A percentile compares a stretch with the other conserved stretches of the same genome.
phyloP scores from a whole-genome alignment of 768 basidiomycete genomes.

The Termitomyces sp. region DNA sequence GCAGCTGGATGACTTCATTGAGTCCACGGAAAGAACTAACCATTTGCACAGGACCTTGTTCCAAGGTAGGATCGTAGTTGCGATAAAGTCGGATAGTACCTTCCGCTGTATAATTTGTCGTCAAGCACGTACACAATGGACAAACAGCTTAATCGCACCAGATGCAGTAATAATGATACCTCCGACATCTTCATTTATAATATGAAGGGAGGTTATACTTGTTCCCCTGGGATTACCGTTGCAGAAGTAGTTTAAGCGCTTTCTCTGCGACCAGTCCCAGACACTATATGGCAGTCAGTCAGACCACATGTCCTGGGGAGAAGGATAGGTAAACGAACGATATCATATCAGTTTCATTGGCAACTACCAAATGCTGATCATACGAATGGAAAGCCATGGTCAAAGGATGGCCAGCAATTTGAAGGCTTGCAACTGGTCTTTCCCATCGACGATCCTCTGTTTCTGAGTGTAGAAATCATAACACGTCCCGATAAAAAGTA shows the following conservation, averaged over 20 bases:
- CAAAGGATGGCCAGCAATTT: conserved; percentile 54
- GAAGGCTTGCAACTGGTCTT: conserved; percentile 60
- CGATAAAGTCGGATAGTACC: conserved; percentile 89
- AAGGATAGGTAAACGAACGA: conserved; percentile 42
- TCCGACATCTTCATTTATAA: conserved; percentile 94
- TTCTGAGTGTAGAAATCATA: not conserved
- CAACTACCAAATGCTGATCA: conserved; percentile 81
- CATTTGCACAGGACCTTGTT: conserved; percentile 78
- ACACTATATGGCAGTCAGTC: conserved; percentile 46
- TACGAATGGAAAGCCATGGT: conserved; percentile 89
- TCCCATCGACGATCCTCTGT: conserved; percentile 70
- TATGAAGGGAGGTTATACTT: conserved; percentile 80
- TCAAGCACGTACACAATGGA: not conserved
- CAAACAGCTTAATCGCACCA: conserved; percentile 42
- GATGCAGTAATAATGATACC: conserved; percentile 87
- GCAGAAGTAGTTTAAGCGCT: conserved; percentile 75
- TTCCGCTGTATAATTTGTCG: conserved; percentile 53
- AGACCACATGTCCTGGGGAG: not conserved
- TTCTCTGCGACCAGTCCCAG: conserved; percentile 89
- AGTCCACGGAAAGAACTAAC: conserved; percentile 92
- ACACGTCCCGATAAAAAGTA: conserved; percentile 3
- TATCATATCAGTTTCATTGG: conserved; percentile 83
- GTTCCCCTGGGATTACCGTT: conserved; percentile 84
- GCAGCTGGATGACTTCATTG: conserved; percentile 66
- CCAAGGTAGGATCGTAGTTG: conserved; percentile 76